A percentile compares a stretch with the other conserved stretches of the same genome.
Evolutionary conservation across 495 filamentous ascomycete genomes (phyloP).

Genomic region (Aspergillus bridgeri): DNA sequence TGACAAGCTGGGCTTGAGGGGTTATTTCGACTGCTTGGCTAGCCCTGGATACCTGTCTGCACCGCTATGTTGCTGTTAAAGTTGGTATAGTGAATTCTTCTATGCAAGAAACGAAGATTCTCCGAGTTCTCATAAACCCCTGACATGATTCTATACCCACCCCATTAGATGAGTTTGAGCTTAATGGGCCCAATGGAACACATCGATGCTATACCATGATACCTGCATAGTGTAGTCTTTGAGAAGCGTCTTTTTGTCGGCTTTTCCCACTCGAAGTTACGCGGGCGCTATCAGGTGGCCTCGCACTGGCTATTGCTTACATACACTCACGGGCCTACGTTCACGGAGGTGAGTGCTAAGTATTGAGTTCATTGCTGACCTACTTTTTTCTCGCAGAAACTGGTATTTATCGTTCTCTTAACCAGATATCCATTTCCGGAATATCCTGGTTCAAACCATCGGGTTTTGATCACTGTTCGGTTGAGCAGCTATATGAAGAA

Average conservation of each 20-base stretch:
- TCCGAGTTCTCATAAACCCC: slow-evolving; percentile 15
- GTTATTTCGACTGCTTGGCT: slow-evolving; percentile 55
- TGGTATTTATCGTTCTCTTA: too few species aligned
- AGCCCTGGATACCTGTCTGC: slow-evolving; percentile 37
- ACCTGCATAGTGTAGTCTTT: slow-evolving; percentile 26
- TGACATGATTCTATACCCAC: slow-evolving; percentile 14
- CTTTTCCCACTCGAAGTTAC: slow-evolving; percentile 31
- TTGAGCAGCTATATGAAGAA: slow-evolving; percentile 31
- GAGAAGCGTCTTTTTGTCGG: slow-evolving; percentile 24
- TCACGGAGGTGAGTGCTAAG: slow-evolving; percentile 39
- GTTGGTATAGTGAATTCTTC: slow-evolving; percentile 22
- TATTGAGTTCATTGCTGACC: slow-evolving; percentile 1
- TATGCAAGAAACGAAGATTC: slow-evolving; percentile 19
- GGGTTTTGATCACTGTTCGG: slow-evolving; percentile 25
- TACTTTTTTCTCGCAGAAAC: slow-evolving; percentile 4
- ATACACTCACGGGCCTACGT: slow-evolving; percentile 33
- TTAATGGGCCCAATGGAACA: slow-evolving; percentile 30
- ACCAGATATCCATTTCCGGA: slow-evolving; percentile 38
- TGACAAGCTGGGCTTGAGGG: slow-evolving; percentile 53
- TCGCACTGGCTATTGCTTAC: slow-evolving; percentile 27
- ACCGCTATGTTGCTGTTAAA: slow-evolving; percentile 34
- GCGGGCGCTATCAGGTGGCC: slow-evolving; percentile 24
- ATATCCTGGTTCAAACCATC: slow-evolving; percentile 36
- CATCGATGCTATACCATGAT: slow-evolving; percentile 27
- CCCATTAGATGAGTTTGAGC: slow-evolving; percentile 26